Base-by-base conservation (phyloP, 192 early-diverging fungal genomes). In the Lobulomyces angularis region DNA sequence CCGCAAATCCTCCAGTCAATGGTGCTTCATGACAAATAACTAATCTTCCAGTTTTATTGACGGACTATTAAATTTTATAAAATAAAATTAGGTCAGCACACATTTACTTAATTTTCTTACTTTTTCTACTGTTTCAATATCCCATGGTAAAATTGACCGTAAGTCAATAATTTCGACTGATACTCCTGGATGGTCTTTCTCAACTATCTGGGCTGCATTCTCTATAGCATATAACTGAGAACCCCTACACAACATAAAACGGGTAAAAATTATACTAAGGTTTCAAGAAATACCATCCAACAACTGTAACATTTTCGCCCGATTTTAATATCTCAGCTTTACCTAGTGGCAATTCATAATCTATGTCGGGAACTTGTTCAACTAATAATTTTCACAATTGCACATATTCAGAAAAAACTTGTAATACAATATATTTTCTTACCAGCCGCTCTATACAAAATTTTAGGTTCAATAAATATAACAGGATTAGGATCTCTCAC, bases 381-480 rank as follows among this genome's bases (percentile, higher is more conserved):
- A 90, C 90, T 79, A 46, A 37, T 28, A 1, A 35, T n/a, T 18
- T n/a, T 9, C n/a, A n/a, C 36, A 17, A 11, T 41, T 8, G 36
- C 7, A n/a, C 19, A 23, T 26, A 27, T 2, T 9, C 35, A 33
- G 11, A 27, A 42, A 22, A 27, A 33, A 47, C 11, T 30, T 18
- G 23, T n/a, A 6, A 7, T 11, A 26, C 12, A 16, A 3, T 23
- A 5, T n/a, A 21, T 20, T 9, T 8, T 11, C 50, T 37, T 56
- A 82, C 80, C 70, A 7, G 93, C 85, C 28, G 86, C 75, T 27
- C 93, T 83, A 62, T 97, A 97, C 16, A 97, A 69, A 37, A 86
- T 81, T 68, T 97, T 97, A 51, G 93, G 93, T 62, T 97, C 93
- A 58, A 94, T 82, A 50, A 97, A 86, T 6, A 97, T 58, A n/a